These are phyloP conservation scores for Thraustotheca clavata DNA, from an alignment of 352 stramenopile species.

Conservation along the genomic window DNA sequence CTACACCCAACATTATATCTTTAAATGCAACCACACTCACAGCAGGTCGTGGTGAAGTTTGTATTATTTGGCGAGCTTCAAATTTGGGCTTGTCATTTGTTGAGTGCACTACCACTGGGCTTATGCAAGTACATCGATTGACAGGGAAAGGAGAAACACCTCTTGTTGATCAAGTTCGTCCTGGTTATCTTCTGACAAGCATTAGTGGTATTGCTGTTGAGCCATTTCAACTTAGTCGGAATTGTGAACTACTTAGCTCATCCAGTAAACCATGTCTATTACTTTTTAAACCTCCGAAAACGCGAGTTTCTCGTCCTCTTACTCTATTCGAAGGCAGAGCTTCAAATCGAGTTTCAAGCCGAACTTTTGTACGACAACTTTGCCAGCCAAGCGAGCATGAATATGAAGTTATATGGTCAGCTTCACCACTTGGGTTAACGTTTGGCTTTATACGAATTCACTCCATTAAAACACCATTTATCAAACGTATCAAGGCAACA, in stretches of 20 bases:
- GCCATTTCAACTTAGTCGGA: not conserved
- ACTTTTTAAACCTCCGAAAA: slow-evolving; percentile 6
- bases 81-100: slow-evolving; percentile 11
- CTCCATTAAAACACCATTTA: not conserved
- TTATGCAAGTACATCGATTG: slow-evolving; percentile 7
- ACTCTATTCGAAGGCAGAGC: not conserved
- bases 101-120: not conserved
- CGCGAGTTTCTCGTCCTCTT: not conserved
- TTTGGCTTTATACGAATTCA: not conserved
- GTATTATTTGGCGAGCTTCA: slow-evolving; percentile 8
- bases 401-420: slow-evolving; percentile 12
- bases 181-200: not conserved
- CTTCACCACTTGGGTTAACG: slow-evolving; percentile 4
- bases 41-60: not conserved
- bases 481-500: slow-evolving; percentile 11
- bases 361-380: not conserved
- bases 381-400: not conserved
- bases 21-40: not conserved
- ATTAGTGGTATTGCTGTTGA: not conserved
- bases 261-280: not conserved
- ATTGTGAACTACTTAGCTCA: not conserved
- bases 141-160: slow-evolving; percentile 9
- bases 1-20: not conserved
- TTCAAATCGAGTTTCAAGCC: not conserved
- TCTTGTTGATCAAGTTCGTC: slow-evolving; percentile 3